phyloP scores from a whole-genome alignment of 2,329 filamentous ascomycete species.

The Diaporthe amygdali region DNA sequence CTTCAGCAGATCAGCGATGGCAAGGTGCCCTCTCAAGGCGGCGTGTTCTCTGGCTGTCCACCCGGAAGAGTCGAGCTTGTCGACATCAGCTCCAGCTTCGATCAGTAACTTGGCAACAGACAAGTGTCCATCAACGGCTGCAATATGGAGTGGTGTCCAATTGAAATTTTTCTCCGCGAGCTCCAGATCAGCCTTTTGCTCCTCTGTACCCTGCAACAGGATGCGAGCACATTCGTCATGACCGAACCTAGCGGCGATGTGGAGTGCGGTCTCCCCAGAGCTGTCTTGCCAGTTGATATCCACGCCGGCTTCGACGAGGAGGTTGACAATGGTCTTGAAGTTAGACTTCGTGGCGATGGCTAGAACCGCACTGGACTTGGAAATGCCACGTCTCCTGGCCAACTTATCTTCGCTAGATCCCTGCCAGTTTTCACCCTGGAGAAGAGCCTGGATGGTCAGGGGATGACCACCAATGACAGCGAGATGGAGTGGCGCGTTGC shows the following conservation, averaged over 20 bases:
- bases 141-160: slow-evolving; percentile 95
- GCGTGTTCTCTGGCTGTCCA: slow-evolving; percentile 97
- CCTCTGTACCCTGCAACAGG: slow-evolving; percentile 71
- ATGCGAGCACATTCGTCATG: slow-evolving; percentile 81
- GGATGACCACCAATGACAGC: slow-evolving; percentile 91
- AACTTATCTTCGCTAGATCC: slow-evolving; percentile 66
- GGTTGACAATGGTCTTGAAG: slow-evolving; percentile 80
- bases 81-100: slow-evolving; percentile 76
- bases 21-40: slow-evolving; percentile 84
- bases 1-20: slow-evolving; percentile 72
- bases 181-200: slow-evolving; percentile 78
- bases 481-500: slow-evolving; percentile 88
- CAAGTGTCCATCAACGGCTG: slow-evolving; percentile 86
- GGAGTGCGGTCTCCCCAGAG: slow-evolving; percentile 87
- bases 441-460: slow-evolving; percentile 79
- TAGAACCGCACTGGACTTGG: slow-evolving; percentile 86
- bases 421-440: slow-evolving; percentile 81
- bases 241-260: slow-evolving; percentile 88
- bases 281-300: slow-evolving; percentile 94
- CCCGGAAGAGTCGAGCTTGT: slow-evolving; percentile 80
- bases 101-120: slow-evolving; percentile 78
- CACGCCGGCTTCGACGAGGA: slow-evolving; percentile 87
- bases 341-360: slow-evolving; percentile 89
- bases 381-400: slow-evolving; percentile 70
- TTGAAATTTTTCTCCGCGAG: slow-evolving; percentile 82